These are phyloP conservation scores for Patellifolia procumbens DNA, from an alignment of 179 eudicot species.

Conservation along the genomic window DNA sequence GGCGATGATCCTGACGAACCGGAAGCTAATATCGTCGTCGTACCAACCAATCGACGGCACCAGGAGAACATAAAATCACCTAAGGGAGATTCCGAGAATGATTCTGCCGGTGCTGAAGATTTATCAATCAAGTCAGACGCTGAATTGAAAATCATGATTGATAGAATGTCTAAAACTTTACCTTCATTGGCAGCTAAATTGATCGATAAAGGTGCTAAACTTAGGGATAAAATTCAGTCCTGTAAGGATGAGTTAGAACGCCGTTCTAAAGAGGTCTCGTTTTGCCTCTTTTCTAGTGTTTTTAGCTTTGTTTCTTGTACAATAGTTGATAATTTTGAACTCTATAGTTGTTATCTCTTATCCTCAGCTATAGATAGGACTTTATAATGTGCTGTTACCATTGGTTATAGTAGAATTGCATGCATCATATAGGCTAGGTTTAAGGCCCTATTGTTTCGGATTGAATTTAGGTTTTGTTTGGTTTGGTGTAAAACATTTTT, in stretches of 20 bases:
- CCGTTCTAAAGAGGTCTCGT: slow-evolving; percentile 32
- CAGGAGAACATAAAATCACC: too few relatives aligned
- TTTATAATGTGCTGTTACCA: too few relatives aligned
- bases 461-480: too few relatives aligned
- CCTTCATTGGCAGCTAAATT: neutral
- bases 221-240: slow-evolving; percentile 21
- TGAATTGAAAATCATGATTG: slow-evolving; percentile 20
- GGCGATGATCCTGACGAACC: slow-evolving; percentile 22
- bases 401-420: too few relatives aligned
- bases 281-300: neutral
- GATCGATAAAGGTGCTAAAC: slow-evolving; percentile 49
- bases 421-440: too few relatives aligned
- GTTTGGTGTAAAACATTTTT: too few relatives aligned
- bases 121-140: neutral
- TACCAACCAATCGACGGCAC: slow-evolving; percentile 21
- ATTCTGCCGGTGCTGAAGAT: neutral
- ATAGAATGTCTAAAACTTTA: neutral
- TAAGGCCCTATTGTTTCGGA: too few relatives aligned
- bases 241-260: slow-evolving; percentile 32
- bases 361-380: too few relatives aligned
- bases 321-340: too few relatives aligned
- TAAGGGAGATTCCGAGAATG: slow-evolving; percentile 10
- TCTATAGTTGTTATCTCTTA: too few relatives aligned
- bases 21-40: slow-evolving; percentile 21
- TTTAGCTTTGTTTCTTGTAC: neutral